phyloP scores from a whole-genome alignment of 192 early-diverging fungal genomes.

The Coemansia furcata region DNA sequence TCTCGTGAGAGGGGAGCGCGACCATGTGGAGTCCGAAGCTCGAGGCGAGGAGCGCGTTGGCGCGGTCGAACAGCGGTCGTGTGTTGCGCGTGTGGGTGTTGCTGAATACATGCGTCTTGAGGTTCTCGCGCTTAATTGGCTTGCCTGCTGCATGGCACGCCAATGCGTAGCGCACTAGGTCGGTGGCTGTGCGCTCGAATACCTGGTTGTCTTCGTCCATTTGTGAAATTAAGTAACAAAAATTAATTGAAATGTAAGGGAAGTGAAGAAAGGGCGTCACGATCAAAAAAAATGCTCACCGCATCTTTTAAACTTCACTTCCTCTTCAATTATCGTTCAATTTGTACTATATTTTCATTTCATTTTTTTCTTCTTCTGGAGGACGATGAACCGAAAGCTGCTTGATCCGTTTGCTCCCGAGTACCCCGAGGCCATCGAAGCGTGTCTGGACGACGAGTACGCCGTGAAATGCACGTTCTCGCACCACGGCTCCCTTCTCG shows the following conservation, averaged over 20 bases:
- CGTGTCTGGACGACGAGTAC: conserved; percentile 69
- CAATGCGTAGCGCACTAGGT: conserved; percentile 42
- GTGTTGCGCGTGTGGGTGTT: conserved; percentile 7
- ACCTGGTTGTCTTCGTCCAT: conserved; percentile 11
- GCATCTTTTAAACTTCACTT: neutral
- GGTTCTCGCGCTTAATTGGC: conserved; percentile 30
- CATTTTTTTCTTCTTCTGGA: neutral
- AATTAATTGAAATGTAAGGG: neutral
- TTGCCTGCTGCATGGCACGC: conserved; percentile 41
- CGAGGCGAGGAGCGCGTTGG: conserved; percentile 27
- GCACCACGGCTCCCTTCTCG: conserved; percentile 74
- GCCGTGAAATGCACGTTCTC: conserved; percentile 74
- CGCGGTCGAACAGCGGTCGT: conserved; percentile 15
- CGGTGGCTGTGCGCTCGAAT: conserved; percentile 22
- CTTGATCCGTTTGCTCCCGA: conserved; percentile 79
- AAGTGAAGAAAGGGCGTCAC: neutral
- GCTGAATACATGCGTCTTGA: conserved; percentile 14
- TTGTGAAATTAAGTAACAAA: neutral
- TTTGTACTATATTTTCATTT: neutral
- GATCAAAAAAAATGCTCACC: neutral
- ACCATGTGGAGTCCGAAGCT: conserved; percentile 38
- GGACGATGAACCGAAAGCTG: conserved; percentile 55
- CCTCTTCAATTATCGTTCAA: neutral
- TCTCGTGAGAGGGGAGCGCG: conserved; percentile 36
- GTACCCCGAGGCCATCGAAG: conserved; percentile 77